A percentile compares a stretch with the other conserved stretches of the same genome.
These are phyloP conservation scores for Globisporangium cystogenes DNA, from an alignment of 352 stramenopile species.

Conservation along the genomic window DNA sequence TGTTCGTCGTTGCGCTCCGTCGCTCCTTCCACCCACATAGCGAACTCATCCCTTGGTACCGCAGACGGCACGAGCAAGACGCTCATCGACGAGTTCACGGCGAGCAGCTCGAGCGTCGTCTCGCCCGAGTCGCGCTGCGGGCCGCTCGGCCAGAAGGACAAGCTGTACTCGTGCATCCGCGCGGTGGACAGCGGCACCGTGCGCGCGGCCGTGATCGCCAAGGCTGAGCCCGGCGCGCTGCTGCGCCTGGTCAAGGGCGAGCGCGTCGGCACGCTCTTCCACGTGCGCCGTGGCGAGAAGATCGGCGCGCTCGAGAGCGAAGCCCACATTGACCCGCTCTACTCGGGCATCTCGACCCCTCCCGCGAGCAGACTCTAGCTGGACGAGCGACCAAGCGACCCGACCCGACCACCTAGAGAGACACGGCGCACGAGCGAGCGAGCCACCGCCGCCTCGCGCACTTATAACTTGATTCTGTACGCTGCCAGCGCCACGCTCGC, in stretches of 20 bases:
- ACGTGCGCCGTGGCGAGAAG: slow-evolving; percentile 26
- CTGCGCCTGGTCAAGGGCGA: slow-evolving; percentile 65
- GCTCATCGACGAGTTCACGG: slow-evolving; percentile 46
- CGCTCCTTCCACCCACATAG: not conserved
- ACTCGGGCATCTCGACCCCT: slow-evolving; percentile 46
- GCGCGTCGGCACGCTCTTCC: slow-evolving; percentile 62
- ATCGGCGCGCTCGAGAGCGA: slow-evolving; percentile 43
- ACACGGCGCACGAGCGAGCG: too few relatives aligned
- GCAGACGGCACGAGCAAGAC: slow-evolving; percentile 24
- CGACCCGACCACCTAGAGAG: too few relatives aligned
- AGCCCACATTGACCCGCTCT: slow-evolving; percentile 59
- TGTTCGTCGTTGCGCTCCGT: not conserved
- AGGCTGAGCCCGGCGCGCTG: slow-evolving; percentile 54
- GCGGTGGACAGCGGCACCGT: slow-evolving; percentile 68
- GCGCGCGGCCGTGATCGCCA: slow-evolving; percentile 53
- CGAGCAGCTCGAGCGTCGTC: slow-evolving; percentile 35
- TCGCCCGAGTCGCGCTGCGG: slow-evolving; percentile 52
- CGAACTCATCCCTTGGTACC: too few relatives aligned
- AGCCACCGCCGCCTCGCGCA: not conserved
- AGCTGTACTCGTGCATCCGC: slow-evolving; percentile 74
- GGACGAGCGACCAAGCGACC: not conserved
- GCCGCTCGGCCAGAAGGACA: slow-evolving; percentile 68
- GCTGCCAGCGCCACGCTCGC: not conserved
- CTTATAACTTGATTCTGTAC: not conserved
- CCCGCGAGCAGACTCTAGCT: slow-evolving; percentile 8